Conservation (phyloP, 495 filamentous ascomycete genomes). For the Trichoderma reesei region DNA sequence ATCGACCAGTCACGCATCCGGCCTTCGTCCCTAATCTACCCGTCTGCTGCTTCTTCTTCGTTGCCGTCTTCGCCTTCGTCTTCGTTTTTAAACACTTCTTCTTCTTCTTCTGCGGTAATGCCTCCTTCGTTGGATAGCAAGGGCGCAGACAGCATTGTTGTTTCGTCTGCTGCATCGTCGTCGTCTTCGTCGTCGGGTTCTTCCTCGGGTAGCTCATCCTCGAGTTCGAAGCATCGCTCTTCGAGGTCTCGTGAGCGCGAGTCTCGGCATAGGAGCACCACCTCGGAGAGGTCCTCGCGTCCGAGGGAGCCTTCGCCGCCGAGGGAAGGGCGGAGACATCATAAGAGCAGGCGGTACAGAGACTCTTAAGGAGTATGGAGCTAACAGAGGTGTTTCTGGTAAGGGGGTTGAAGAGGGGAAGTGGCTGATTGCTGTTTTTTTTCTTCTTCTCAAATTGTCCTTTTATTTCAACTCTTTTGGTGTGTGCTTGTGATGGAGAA, state of each 20-base stretch:
- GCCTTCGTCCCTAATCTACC: not conserved
- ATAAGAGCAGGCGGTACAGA: not conserved
- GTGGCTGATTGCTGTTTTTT: not conserved
- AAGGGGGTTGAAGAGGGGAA: not conserved
- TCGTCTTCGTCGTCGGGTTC: slow-evolving; percentile 20
- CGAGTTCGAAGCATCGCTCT: slow-evolving; percentile 15
- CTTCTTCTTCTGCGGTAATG: not conserved
- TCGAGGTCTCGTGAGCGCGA: not conserved
- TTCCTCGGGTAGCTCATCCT: too few species aligned
- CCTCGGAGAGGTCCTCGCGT: not conserved
- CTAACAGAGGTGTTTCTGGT: not conserved
- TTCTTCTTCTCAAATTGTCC: not conserved
- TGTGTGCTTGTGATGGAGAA: not conserved
- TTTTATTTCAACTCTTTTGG: not conserved
- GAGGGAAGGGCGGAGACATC: not conserved
- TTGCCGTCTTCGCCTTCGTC: not conserved
- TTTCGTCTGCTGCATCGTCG: slow-evolving; percentile 21
- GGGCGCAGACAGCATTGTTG: too few species aligned
- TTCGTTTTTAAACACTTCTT: not conserved
- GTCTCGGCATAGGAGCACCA: not conserved
- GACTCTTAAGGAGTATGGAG: not conserved
- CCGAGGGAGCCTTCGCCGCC: not conserved
- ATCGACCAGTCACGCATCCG: not conserved
- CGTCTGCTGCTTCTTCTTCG: not conserved
- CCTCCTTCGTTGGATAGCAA: too few species aligned